Conservation (phyloP, 495 filamentous ascomycete genomes). For the Penicillium lividum region DNA sequence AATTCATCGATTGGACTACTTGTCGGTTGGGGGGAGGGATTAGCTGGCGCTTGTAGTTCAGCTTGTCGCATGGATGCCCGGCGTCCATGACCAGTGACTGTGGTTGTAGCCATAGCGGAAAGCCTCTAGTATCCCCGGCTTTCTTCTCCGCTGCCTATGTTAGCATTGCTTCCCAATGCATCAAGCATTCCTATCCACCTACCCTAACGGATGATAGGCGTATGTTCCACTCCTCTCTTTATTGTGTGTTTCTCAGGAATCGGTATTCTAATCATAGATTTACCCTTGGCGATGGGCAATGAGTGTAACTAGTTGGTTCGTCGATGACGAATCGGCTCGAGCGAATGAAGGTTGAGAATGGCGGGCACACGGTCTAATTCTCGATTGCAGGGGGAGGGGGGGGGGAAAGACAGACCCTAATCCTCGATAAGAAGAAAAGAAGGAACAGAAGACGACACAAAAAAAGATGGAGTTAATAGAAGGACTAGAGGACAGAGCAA, state of each 20-base stretch:
- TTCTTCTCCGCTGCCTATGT: background rate
- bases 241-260: background rate
- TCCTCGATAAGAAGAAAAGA: background rate
- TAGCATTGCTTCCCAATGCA: background rate
- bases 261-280: background rate
- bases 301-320: conserved; percentile 7
- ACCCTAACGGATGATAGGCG: background rate
- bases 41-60: conserved; percentile 37
- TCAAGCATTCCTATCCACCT: background rate
- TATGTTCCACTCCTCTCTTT: background rate
- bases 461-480: background rate
- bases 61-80: conserved; percentile 46
- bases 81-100: conserved; percentile 47
- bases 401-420: background rate
- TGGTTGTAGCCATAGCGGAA: conserved; percentile 44
- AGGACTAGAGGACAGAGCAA: too few relatives aligned
- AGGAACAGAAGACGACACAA: background rate
- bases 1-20: conserved; percentile 47
- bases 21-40: conserved; percentile 36
- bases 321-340: conserved; percentile 41
- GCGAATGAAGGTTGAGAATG: conserved; percentile 34
- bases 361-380: conserved; percentile 20
- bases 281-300: background rate
- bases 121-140: background rate
- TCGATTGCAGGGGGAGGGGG: background rate